phyloP scores from a whole-genome alignment of 164 flowering plant species.

The Echeveria elegans region DNA sequence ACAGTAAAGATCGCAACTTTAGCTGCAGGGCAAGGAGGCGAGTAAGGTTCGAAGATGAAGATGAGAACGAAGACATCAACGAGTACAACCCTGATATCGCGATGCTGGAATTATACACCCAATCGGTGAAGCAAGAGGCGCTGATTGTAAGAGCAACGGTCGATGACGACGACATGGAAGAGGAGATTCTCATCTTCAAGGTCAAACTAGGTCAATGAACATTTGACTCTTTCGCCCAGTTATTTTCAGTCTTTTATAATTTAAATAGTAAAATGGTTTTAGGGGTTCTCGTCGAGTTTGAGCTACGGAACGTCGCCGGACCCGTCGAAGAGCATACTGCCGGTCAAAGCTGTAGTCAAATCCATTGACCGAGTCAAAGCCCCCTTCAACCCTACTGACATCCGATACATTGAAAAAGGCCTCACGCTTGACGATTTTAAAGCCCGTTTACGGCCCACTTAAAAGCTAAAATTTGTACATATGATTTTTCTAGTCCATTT shows the following conservation, averaged over 20 bases:
- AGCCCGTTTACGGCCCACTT: slow-evolving; percentile 16
- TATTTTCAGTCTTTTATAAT: neutral
- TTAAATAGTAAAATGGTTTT: neutral
- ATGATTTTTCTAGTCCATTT: no score
- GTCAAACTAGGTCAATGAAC: slow-evolving; percentile 18
- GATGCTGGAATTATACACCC: slow-evolving; percentile 49
- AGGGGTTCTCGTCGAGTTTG: slow-evolving; percentile 88
- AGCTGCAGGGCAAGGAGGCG: no score
- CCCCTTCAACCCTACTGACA: slow-evolving; percentile 62
- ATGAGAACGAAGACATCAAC: slow-evolving; percentile 19
- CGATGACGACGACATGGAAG: slow-evolving; percentile 59
- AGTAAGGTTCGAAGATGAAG: slow-evolving; percentile 10
- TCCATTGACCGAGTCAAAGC: slow-evolving; percentile 62
- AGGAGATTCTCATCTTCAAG: slow-evolving; percentile 63
- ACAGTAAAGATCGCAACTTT: no score
- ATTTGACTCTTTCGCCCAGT: neutral
- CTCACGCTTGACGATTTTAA: slow-evolving; percentile 45
- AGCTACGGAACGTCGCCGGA: slow-evolving; percentile 52
- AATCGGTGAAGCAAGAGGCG: slow-evolving; percentile 41
- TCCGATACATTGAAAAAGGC: slow-evolving; percentile 56
- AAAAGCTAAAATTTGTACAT: neutral
- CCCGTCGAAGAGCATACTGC: slow-evolving; percentile 66
- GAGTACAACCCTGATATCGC: slow-evolving; percentile 54
- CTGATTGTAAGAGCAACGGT: slow-evolving; percentile 57
- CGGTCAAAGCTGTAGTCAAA: slow-evolving; percentile 57